A percentile compares a stretch with the other conserved stretches of the same genome.
phyloP scores from a whole-genome alignment of 2,329 filamentous ascomycete species.

The Colletotrichum salicis region DNA sequence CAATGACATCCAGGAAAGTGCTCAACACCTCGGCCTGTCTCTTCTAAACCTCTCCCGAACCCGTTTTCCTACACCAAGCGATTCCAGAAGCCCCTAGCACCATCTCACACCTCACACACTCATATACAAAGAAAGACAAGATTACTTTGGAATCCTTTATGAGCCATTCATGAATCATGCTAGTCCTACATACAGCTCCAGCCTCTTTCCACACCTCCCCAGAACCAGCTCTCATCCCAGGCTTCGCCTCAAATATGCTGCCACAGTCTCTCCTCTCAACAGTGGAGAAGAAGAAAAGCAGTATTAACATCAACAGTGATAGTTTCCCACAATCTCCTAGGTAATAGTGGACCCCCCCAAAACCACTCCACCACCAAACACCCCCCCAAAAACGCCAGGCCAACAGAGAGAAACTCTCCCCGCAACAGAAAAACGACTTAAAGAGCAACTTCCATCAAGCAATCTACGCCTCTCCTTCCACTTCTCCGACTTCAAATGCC shows the following conservation, averaged over 20 bases:
- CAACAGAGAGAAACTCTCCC: background rate
- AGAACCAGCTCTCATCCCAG: background rate
- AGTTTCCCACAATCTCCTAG: background rate
- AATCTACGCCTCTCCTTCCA: background rate
- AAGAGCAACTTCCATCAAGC: background rate
- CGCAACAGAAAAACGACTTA: background rate
- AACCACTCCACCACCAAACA: background rate
- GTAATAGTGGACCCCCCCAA: background rate
- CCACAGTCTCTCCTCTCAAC: background rate
- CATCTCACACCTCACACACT: no score
- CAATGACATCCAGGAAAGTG: no score
- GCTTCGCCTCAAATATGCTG: background rate
- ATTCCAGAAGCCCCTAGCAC: no score
- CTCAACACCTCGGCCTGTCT: no score
- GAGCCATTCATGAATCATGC: slow-evolving; percentile 1
- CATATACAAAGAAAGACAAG: no score
- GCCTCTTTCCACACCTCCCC: background rate
- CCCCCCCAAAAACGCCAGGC: slow-evolving; percentile 27
- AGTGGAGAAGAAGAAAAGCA: background rate
- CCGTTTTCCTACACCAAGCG: no score
- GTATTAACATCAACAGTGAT: slow-evolving; percentile 14
- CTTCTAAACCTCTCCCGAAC: no score
- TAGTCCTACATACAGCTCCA: background rate
- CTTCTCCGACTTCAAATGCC: background rate
- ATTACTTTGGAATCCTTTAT: background rate